Conservation (phyloP, 1,284 basidiomycete genomes). For the Phaffia rhodozyma region DNA sequence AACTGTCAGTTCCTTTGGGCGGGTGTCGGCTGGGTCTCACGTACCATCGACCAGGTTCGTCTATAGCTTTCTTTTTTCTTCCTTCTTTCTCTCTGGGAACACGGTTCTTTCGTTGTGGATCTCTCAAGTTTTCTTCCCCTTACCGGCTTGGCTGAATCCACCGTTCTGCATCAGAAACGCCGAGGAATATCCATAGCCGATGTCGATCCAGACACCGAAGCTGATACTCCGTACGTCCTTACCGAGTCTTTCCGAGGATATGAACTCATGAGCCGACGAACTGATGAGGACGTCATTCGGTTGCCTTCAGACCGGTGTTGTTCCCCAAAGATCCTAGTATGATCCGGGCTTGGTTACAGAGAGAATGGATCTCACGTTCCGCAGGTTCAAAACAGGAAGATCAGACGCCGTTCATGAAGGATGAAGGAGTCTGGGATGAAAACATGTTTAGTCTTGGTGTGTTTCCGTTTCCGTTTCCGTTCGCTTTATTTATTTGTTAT, state of each 20-base stretch:
- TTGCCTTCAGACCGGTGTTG: neutral
- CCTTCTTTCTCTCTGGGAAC: too few species aligned
- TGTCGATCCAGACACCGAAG: slow-evolving; percentile 14
- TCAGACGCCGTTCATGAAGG: neutral
- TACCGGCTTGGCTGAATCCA: too few species aligned
- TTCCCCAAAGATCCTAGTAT: neutral
- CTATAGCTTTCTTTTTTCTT: too few species aligned
- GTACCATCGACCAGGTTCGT: slow-evolving; percentile 14
- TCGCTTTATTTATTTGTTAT: neutral
- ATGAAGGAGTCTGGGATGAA: slow-evolving; percentile 1
- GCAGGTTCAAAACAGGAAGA: neutral
- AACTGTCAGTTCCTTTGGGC: slow-evolving; percentile 12
- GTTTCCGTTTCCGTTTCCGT: neutral
- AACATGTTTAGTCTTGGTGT: neutral
- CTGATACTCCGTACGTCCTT: neutral
- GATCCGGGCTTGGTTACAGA: slow-evolving; percentile 10
- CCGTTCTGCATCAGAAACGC: slow-evolving; percentile 2
- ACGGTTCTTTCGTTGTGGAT: too few species aligned
- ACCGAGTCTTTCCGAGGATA: neutral
- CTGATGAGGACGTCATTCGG: too few species aligned
- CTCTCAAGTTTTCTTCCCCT: too few species aligned
- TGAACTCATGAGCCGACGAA: neutral
- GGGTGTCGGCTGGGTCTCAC: slow-evolving; percentile 15
- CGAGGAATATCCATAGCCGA: slow-evolving; percentile 10
- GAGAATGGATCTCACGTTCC: slow-evolving; percentile 6